These are phyloP conservation scores for Globisporangium sylvaticum DNA, from an alignment of 352 stramenopile genomes.

Conservation along the genomic window DNA sequence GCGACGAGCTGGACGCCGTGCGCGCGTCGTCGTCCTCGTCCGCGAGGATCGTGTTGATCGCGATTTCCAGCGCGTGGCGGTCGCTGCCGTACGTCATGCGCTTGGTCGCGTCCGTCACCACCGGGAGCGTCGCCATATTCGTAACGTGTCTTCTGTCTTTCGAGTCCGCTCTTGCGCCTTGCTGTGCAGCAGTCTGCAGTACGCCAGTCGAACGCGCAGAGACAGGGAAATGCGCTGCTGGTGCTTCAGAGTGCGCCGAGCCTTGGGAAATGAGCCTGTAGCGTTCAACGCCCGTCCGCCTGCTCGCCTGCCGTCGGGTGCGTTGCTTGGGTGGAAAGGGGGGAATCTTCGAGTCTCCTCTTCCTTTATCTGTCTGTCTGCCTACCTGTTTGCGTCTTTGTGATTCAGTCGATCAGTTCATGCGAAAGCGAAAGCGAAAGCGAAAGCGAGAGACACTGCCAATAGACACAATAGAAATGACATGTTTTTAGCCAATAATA, in stretches of 20 bases:
- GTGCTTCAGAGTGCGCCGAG: neutral
- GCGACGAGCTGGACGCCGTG: conserved; percentile 16
- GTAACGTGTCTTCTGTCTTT: neutral
- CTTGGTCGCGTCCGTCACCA: conserved; percentile 6
- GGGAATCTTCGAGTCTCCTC: conserved; percentile 14
- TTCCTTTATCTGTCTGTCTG: neutral
- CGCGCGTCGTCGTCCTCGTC: conserved; percentile 11
- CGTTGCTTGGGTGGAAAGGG: conserved; percentile 3
- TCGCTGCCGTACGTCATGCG: conserved; percentile 11
- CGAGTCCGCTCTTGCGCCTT: neutral
- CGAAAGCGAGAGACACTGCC: conserved; percentile 8
- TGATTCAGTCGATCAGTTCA: neutral
- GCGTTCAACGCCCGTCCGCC: neutral
- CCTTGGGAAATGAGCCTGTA: neutral
- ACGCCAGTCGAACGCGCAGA: no score
- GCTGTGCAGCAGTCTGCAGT: neutral
- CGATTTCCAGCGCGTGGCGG: conserved; percentile 11
- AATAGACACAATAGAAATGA: neutral
- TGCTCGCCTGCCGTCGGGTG: neutral
- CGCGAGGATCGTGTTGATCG: neutral
- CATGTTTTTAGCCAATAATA: neutral
- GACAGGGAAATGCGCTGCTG: neutral
- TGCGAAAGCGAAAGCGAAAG: conserved; percentile 4
- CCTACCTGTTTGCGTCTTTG: neutral
- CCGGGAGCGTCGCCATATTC: conserved; percentile 16